Percentiles rank a stretch among this genome's conserved stretches.
Evolutionary conservation across 257 asterid species (phyloP).

Genomic region (Datura wrightii): DNA sequence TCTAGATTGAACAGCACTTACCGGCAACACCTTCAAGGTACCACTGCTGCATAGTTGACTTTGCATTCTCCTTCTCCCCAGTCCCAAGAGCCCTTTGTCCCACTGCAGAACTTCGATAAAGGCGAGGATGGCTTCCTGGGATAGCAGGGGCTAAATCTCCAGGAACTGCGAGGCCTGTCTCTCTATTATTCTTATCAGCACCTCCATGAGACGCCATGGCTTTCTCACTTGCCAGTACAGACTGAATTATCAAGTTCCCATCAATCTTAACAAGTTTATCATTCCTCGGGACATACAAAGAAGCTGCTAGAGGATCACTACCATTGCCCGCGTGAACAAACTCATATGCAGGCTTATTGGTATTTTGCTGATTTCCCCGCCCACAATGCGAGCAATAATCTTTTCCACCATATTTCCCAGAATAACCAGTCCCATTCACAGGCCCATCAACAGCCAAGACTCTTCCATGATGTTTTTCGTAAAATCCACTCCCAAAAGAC

Average conservation of each 20-base stretch:
- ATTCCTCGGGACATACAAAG: slow-evolving; percentile 78
- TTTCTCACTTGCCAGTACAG: slow-evolving; percentile 77
- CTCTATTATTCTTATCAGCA: slow-evolving; percentile 46
- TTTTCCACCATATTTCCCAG: slow-evolving; percentile 45
- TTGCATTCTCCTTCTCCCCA: slow-evolving; percentile 54
- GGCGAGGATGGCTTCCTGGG: slow-evolving; percentile 57
- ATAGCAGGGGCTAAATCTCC: slow-evolving; percentile 61
- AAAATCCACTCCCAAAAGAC: slow-evolving; percentile 48
- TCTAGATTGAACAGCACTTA: slow-evolving; percentile 36
- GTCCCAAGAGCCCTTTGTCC: slow-evolving; percentile 65
- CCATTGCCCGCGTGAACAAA: slow-evolving; percentile 50
- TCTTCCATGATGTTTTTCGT: slow-evolving; percentile 64
- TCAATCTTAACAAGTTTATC: slow-evolving; percentile 81
- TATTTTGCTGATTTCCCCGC: slow-evolving; percentile 29
- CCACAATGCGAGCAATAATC: slow-evolving; percentile 45
- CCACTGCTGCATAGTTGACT: slow-evolving; percentile 88
- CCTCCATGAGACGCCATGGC: slow-evolving; percentile 64
- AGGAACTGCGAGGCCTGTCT: slow-evolving; percentile 77
- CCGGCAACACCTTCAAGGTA: slow-evolving; percentile 99
- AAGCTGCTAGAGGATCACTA: slow-evolving; percentile 70
- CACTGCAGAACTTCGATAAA: slow-evolving; percentile 38
- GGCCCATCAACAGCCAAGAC: slow-evolving; percentile 68
- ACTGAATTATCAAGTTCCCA: slow-evolving; percentile 75
- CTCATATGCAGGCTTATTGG: slow-evolving; percentile 41
- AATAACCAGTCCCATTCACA: slow-evolving; percentile 46